These are phyloP conservation scores for Pleurotus ostreatus DNA, from an alignment of 768 basidiomycete species.

Conservation along the genomic window DNA sequence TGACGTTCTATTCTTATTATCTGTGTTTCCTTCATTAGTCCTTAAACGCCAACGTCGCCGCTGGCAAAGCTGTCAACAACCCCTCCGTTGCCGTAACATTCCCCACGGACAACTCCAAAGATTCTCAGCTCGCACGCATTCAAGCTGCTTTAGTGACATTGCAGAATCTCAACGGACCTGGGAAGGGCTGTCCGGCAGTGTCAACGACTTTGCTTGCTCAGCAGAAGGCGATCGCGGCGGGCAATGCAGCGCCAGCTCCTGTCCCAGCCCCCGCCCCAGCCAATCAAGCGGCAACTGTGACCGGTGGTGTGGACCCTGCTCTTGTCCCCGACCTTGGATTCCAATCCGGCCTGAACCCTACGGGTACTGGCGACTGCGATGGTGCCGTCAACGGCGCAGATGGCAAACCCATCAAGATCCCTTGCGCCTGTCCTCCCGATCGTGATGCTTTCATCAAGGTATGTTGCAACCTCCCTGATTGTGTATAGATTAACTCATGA, in stretches of 20 bases:
- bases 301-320: conserved; percentile 34
- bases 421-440: conserved; percentile 62
- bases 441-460: conserved; percentile 47
- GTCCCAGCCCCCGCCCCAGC: conserved; percentile 22
- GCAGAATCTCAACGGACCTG: conserved; percentile 71
- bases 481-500: neutral
- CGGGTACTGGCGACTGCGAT: conserved; percentile 53
- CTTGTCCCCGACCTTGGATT: conserved; percentile 65
- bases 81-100: conserved; percentile 54
- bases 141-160: conserved; percentile 58
- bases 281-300: conserved; percentile 16
- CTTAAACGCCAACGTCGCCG: conserved; percentile 52
- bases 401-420: conserved; percentile 55
- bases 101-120: conserved; percentile 54
- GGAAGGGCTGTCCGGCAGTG: conserved; percentile 62
- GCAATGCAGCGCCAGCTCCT: conserved; percentile 15
- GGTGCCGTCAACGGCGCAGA: conserved; percentile 50
- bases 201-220: conserved; percentile 57
- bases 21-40: conserved; percentile 18
- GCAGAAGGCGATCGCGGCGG: conserved; percentile 31
- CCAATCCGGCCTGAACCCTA: conserved; percentile 53
- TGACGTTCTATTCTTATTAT: neutral
- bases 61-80: conserved; percentile 64
- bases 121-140: conserved; percentile 52
- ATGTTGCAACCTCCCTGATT: neutral